Evolutionary conservation across 148 eudicot species (phyloP).

Genomic region (Rhododendron griersonianum): DNA sequence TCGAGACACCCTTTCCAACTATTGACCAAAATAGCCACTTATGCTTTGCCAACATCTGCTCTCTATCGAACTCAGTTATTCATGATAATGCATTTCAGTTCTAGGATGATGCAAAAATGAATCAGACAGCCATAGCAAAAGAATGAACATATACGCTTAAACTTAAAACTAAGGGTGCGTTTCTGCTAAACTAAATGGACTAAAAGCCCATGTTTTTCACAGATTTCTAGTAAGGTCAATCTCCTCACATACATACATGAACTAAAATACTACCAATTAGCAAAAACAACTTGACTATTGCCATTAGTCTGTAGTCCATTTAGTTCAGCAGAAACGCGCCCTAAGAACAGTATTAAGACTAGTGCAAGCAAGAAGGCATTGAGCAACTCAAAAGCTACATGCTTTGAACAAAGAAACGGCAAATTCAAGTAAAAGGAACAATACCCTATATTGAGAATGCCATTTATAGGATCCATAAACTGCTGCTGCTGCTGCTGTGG

Average conservation of each 20-base stretch:
- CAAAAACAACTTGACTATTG: neutral
- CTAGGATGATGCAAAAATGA: neutral
- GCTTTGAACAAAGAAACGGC: neutral
- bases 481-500: slow-evolving; percentile 34
- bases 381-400: neutral
- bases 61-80: neutral
- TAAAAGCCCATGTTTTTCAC: neutral
- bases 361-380: neutral
- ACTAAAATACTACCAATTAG: neutral
- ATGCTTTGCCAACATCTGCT: neutral
- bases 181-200: neutral
- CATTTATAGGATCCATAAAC: slow-evolving; percentile 46
- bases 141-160: neutral
- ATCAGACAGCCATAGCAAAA: neutral
- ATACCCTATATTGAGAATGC: slow-evolving; percentile 49
- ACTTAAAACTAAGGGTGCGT: neutral
- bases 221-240: neutral
- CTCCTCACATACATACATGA: neutral
- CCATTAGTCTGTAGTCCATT: neutral
- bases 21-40: neutral
- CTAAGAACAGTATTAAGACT: neutral
- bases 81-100: neutral
- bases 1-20: neutral
- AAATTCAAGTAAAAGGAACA: neutral
- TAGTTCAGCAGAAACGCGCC: neutral